Evolutionary conservation across 768 basidiomycete genomes (phyloP), one percentile per base, ranked within the genome.

Genomic region (Rhizopogon vulgaris): DNA sequence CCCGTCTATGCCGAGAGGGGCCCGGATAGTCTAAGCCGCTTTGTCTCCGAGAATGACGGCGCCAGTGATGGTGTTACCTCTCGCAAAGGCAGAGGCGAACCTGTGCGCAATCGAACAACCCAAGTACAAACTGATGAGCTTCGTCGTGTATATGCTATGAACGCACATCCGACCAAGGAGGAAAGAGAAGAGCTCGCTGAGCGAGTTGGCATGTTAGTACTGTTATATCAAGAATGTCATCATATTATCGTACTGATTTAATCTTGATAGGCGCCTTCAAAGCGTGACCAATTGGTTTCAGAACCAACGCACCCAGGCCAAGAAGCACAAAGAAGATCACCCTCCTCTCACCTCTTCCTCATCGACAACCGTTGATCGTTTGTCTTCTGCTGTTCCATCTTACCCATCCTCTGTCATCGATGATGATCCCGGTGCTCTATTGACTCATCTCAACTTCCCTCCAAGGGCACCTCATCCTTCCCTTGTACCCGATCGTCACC

Each of bases 251-350:
- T 58, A 60, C 63, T 69, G 50, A 71, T 49, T 46, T 22, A 25
- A 24, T 37, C 34, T 52, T 32, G 47, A 60, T 56, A 90, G 88
- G 86, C 84, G 80, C 56, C 78, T 85, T 69, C 82, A 87, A 68
- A 86, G 82, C 52, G 82, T 90, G 52, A 88, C 84, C 1, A 89
- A 90, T 63, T 90, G 88, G 89, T 90, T 90, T 66, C 87, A 90
- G 74, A 88, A 89, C 61, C 87, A 90, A 62, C 85, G 86, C 60
- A 87, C 82, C 65, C 77, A 84, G 57, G 80, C 85, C 30, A 85
- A 84, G 73, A 86, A 85, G 70, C 78, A 77, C 59, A 79, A 74
- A 58, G 83, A 86, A 55, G 83, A 84, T 46, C 62, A 40, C 52
- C 66, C 32, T 11, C 58, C 47, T 10, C 59, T 59, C 55, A 63